phyloP scores from a whole-genome alignment of 2,329 filamentous ascomycete species.

The Colletotrichum coccodes region DNA sequence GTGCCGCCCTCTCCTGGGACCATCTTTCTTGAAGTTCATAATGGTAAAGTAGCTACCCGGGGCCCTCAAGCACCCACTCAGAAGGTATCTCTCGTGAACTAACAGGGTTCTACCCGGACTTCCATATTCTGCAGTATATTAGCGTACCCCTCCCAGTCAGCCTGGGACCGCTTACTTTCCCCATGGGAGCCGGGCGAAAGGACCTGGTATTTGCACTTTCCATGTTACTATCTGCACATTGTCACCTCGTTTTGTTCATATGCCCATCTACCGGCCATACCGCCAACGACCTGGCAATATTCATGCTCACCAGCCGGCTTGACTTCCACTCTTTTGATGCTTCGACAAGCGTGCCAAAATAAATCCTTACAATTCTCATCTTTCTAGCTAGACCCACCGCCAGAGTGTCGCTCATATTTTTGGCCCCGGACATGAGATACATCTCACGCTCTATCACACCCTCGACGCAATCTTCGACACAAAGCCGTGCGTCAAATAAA shows the following conservation, averaged over 20 bases:
- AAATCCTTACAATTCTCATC: neutral
- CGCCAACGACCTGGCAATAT: neutral
- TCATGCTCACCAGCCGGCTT: neutral
- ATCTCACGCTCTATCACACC: conserved; percentile 1
- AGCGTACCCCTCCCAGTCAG: neutral
- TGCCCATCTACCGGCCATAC: neutral
- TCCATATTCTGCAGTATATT: neutral
- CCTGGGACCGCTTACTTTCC: neutral
- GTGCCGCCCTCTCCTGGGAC: no score
- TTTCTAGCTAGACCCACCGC: neutral
- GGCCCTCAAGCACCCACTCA: neutral
- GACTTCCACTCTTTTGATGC: neutral
- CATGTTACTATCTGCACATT: neutral
- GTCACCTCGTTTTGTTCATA: neutral
- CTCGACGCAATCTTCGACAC: neutral
- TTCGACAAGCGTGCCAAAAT: neutral
- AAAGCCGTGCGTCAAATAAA: neutral
- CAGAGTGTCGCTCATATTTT: neutral
- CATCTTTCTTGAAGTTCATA: no score
- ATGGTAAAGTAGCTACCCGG: no score
- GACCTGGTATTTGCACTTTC: neutral
- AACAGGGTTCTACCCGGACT: neutral
- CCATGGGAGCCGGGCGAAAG: neutral
- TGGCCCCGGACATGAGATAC: neutral
- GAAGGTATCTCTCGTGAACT: neutral